Evolutionary conservation across 495 filamentous ascomycete species (phyloP).

Genomic region (Penicillium longicatenatum): DNA sequence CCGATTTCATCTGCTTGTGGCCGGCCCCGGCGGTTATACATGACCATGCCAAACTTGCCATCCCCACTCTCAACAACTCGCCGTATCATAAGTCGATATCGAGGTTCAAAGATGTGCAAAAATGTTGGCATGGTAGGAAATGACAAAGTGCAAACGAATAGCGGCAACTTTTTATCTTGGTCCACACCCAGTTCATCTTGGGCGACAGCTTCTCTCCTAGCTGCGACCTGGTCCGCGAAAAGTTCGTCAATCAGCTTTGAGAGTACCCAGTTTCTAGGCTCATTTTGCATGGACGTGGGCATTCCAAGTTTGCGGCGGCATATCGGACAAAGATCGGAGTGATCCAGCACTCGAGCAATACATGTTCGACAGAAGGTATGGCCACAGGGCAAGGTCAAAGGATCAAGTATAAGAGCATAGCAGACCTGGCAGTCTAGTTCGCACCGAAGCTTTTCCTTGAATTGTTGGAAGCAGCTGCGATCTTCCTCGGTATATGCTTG

Average conservation of each 20-base stretch:
- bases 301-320: slow-evolving; percentile 71
- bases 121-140: slow-evolving; percentile 85
- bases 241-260: slow-evolving; percentile 60
- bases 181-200: slow-evolving; percentile 52
- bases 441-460: slow-evolving; percentile 60
- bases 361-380: slow-evolving; percentile 88
- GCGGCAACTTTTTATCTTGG: slow-evolving; percentile 61
- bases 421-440: slow-evolving; percentile 90
- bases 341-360: slow-evolving; percentile 70
- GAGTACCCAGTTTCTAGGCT: slow-evolving; percentile 65
- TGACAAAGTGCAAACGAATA: slow-evolving; percentile 80
- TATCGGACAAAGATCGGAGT: slow-evolving; percentile 74
- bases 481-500: slow-evolving; percentile 55
- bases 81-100: slow-evolving; percentile 85
- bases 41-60: slow-evolving; percentile 81
- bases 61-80: slow-evolving; percentile 69
- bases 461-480: slow-evolving; percentile 47
- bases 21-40: slow-evolving; percentile 59
- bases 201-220: slow-evolving; percentile 52
- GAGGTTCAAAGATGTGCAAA: slow-evolving; percentile 87
- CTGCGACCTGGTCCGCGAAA: slow-evolving; percentile 65
- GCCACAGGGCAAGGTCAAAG: slow-evolving; percentile 81
- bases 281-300: slow-evolving; percentile 52
- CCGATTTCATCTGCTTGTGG: slow-evolving; percentile 60
- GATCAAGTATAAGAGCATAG: slow-evolving; percentile 75